A percentile compares a stretch with the other conserved stretches of the same genome.
Evolutionary conservation across 2,329 filamentous ascomycete species (phyloP).

Genomic region (Trichophaea hybrida): DNA sequence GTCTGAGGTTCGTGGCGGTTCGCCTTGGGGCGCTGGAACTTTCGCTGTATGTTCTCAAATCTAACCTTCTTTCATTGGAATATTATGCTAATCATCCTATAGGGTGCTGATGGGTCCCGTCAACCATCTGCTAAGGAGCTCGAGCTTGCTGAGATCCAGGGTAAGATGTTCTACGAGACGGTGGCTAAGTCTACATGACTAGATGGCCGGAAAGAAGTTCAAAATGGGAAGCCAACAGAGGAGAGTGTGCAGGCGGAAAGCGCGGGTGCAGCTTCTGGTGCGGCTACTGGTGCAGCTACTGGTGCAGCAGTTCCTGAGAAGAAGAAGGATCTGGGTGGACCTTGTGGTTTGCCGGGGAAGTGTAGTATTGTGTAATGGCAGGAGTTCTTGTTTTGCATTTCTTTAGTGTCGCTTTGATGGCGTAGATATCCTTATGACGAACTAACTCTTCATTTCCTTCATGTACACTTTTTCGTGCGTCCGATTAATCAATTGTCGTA

Average conservation of each 20-base stretch:
- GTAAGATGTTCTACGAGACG: constrained; percentile 66
- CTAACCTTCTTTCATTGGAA: background rate
- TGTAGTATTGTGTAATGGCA: constrained; percentile 47
- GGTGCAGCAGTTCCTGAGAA: constrained; percentile 27
- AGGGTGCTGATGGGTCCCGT: constrained; percentile 61
- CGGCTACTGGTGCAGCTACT: constrained; percentile 25
- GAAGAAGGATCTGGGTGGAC: constrained; percentile 43
- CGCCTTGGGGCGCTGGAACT: constrained; percentile 86
- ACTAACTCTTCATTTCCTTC: too few species aligned
- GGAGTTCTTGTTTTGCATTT: background rate
- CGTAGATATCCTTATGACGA: background rate
- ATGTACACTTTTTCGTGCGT: too few species aligned
- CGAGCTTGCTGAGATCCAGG: constrained; percentile 65
- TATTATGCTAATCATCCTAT: constrained; percentile 11
- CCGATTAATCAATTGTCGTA: too few species aligned
- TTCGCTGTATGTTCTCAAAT: constrained; percentile 46
- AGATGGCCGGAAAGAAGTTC: constrained; percentile 41
- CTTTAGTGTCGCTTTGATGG: background rate
- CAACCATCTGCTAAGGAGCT: constrained; percentile 65
- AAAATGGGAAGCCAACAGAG: constrained; percentile 10
- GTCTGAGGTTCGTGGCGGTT: constrained; percentile 68
- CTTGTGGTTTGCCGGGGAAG: constrained; percentile 63
- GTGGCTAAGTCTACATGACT: constrained; percentile 69
- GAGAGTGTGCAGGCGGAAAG: constrained; percentile 22
- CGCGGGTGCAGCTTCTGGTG: constrained; percentile 23